Conservation (phyloP, 495 filamentous ascomycete species). For the Lasiosphaeria hispida region DNA sequence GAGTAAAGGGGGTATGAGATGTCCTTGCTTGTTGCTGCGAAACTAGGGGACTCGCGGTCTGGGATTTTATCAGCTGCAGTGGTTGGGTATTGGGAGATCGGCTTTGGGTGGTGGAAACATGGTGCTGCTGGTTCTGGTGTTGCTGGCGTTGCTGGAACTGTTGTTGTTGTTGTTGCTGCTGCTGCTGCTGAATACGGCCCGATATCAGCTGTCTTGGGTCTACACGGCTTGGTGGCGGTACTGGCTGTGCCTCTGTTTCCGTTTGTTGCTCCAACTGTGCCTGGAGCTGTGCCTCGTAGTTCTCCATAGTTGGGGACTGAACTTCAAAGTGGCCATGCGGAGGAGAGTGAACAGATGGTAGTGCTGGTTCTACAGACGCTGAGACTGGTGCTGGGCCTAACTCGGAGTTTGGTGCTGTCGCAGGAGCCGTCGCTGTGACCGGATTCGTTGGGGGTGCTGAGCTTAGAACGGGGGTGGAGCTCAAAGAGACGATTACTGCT, state of each 20-base stretch:
- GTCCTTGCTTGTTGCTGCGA: slow-evolving; percentile 18
- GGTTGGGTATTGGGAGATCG: slow-evolving; percentile 27
- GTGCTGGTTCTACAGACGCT: slow-evolving; percentile 12
- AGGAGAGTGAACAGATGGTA: slow-evolving; percentile 24
- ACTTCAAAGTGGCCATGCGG: slow-evolving; percentile 27
- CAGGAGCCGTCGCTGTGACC: too few relatives aligned
- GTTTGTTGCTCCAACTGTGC: slow-evolving; percentile 30
- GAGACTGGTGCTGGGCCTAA: slow-evolving; percentile 6
- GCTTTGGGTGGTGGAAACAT: slow-evolving; percentile 19
- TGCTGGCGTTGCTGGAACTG: slow-evolving; percentile 27
- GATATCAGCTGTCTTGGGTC: slow-evolving; percentile 16
- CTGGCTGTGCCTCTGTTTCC: slow-evolving; percentile 20
- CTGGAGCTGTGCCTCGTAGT: slow-evolving; percentile 33
- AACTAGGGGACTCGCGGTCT: slow-evolving; percentile 17
- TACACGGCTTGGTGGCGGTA: slow-evolving; percentile 13
- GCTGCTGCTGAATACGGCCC: slow-evolving; percentile 24
- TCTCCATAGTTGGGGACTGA: slow-evolving; percentile 34
- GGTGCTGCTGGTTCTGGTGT: slow-evolving; percentile 27
- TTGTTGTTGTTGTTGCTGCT: slow-evolving; percentile 19
- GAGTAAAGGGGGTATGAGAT: slow-evolving; percentile 22
- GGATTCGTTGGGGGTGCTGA: too few relatives aligned
- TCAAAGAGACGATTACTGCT: not conserved
- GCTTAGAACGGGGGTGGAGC: not conserved
- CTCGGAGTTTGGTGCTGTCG: not conserved
- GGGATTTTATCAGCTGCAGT: slow-evolving; percentile 24